Base-by-base conservation (phyloP, 768 basidiomycete species). In the Coprinopsis strossmayeri region DNA sequence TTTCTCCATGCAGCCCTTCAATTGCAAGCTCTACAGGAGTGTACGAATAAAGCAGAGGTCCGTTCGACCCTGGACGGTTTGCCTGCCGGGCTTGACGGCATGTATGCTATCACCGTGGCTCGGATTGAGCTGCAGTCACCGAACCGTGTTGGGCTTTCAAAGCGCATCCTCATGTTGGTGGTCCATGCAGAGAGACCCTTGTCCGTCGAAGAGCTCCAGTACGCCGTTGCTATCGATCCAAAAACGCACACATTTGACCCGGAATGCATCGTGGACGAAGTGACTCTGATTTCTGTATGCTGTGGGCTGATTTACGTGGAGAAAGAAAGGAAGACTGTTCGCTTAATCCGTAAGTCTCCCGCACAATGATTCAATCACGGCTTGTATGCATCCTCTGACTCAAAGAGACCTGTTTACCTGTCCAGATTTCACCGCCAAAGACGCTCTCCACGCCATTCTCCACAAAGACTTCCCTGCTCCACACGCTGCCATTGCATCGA, bases 391-490 rank as follows among this genome's bases (percentile, higher is more conserved):
- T 13, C 21, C 34, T 26, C n/a, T n/a, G n/a, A n/a, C n/a, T n/a
- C n/a, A n/a, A n/a, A n/a, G 23, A 26, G 12, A 39, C n/a, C 24
- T 5, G 2, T 10, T 15, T 32, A 32, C 23, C 27, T n/a, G n/a
- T 7, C 10, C n/a, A 49, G 48, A 49, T 38, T 49, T 42, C 28
- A 49, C 48, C 2, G 48, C 48, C 12, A 40, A 49, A 27, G 48
- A 49, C 5, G 40, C 35, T 13, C 27, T 49, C 12, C 39, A 32
- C 15, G 27, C 17, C 27, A 38, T 49, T 17, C 40, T 32, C 12
- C 13, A 18, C 12, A 7, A 15, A 17, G 20, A 32, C 5, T 49
- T 42, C 40, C 40, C 40, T 9, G 2, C 26, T 1, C 48, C 48
- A 1, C 48, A 49, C 24, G 10, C 28, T 10, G 18, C 42, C 27